Evolutionary conservation across 495 filamentous ascomycete species (phyloP).

Genomic region (Neurospora cerealis): DNA sequence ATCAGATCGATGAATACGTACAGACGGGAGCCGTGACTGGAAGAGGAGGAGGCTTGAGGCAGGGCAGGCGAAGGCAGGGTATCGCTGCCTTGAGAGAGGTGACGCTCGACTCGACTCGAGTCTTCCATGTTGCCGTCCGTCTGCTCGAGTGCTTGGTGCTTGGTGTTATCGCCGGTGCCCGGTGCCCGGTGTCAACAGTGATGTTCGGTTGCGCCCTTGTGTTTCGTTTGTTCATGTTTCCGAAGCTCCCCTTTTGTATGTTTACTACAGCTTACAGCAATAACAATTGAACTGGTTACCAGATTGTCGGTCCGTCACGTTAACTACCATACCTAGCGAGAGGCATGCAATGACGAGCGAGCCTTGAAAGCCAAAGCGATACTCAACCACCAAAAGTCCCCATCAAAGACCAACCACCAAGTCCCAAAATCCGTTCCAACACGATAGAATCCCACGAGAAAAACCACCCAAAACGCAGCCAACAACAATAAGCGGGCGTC

Average conservation of each 20-base stretch:
- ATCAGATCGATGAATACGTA: rapidly evolving
- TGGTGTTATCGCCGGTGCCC: neutral
- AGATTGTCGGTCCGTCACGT: neutral
- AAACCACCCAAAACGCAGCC: neutral
- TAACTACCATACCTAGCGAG: neutral
- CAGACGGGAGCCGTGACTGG: neutral
- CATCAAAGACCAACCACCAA: neutral
- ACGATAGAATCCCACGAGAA: neutral
- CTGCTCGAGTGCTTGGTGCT: neutral
- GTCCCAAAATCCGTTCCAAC: neutral
- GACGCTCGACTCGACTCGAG: neutral
- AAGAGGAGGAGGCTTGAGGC: neutral
- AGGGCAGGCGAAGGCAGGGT: neutral
- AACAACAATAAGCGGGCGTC: neutral
- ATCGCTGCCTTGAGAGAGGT: neutral
- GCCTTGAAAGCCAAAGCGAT: neutral
- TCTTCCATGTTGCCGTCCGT: neutral
- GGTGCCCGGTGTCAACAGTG: neutral
- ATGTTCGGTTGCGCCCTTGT: neutral
- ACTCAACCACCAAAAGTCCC: neutral
- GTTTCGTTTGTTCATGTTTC: neutral
- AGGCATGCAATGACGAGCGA: neutral
- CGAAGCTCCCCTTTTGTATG: neutral
- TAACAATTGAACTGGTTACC: neutral
- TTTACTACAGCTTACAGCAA: neutral